Conservation (phyloP, 495 filamentous ascomycete species). For the Chlorociboria aeruginascens region DNA sequence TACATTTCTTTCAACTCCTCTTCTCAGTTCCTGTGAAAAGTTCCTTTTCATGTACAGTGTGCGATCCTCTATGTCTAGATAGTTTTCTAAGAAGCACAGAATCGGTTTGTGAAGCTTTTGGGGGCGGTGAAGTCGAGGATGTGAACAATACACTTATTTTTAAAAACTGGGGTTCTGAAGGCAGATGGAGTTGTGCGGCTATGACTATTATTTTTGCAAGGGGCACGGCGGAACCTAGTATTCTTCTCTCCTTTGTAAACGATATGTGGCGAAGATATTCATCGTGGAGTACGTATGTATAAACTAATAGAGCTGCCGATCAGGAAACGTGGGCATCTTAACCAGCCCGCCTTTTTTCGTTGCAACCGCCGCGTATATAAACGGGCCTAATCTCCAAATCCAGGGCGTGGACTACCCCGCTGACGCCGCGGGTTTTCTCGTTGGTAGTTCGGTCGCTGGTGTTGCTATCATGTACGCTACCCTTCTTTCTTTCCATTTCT, state of each 20-base stretch:
- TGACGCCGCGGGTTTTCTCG: slow-evolving; percentile 32
- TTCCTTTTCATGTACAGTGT: not conserved
- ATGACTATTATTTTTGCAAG: slow-evolving; percentile 31
- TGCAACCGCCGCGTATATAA: slow-evolving; percentile 10
- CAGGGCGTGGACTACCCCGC: slow-evolving; percentile 44
- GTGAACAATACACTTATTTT: slow-evolving; percentile 3
- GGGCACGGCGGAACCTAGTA: slow-evolving; percentile 27
- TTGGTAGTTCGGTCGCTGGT: slow-evolving; percentile 17
- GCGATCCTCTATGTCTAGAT: not conserved
- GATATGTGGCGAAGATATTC: too few relatives aligned
- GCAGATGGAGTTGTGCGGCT: slow-evolving; percentile 18
- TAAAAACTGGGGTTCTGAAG: slow-evolving; percentile 10
- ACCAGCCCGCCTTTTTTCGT: slow-evolving; percentile 15
- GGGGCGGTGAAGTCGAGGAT: slow-evolving; percentile 1
- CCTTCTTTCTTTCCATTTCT: not conserved
- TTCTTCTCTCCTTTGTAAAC: not conserved
- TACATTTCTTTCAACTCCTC: not conserved
- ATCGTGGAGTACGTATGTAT: too few relatives aligned
- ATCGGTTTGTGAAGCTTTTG: slow-evolving; percentile 1
- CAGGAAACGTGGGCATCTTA: slow-evolving; percentile 18
- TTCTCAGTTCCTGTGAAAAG: not conserved
- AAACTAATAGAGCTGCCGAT: too few relatives aligned
- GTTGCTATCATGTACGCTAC: not conserved
- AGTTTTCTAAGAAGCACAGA: slow-evolving; percentile 6
- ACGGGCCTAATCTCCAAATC: slow-evolving; percentile 27